Base-by-base conservation (phyloP, 108 stramenopile species). In the Cyclostephanos tholiformis region DNA sequence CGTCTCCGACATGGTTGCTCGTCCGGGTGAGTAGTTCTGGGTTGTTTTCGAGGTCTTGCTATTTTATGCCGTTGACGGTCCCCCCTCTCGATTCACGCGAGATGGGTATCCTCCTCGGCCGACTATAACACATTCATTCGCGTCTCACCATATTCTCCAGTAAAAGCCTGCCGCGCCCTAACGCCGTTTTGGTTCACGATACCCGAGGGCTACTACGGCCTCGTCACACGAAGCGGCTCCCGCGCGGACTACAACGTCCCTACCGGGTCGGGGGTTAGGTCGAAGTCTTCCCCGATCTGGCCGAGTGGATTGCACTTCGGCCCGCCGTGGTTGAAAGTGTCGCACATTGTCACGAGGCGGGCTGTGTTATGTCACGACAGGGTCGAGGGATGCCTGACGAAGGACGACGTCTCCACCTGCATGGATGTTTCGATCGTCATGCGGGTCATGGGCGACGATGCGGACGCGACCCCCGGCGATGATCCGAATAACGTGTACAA, bases 121-220 rank as follows among this genome's bases (percentile, higher is more conserved):
- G n/a, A n/a, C n/a, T n/a, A n/a, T n/a, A n/a, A n/a, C n/a, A n/a
- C n/a, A n/a, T n/a, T n/a, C n/a, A n/a, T n/a, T n/a, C n/a, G n/a
- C n/a, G n/a, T n/a, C n/a, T n/a, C n/a, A n/a, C n/a, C n/a, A n/a
- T n/a, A n/a, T n/a, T n/a, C n/a, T n/a, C n/a, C 9, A 41, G 41
- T 8, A 41, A 41, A 41, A 12, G 9, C 12, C 41, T 10, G 41
- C 41, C 12, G 9, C 41, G 41, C 41, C 41, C 9, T 10, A 12
- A 8, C 41, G 41, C 41, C 9, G 0, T 72, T 77, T 22, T 84
- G 76, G 25, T 86, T 86, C 67, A 86, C 83, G 20, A 79, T 86
- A 43, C 85, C 85, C 16, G 76, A 86, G 20, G 85, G 85, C 50
- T 84, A 65, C 56, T 86, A 86, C 55, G 85, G 83, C 39, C 83